phyloP scores from a whole-genome alignment of 768 basidiomycete genomes.

The Cyathus striatus region DNA sequence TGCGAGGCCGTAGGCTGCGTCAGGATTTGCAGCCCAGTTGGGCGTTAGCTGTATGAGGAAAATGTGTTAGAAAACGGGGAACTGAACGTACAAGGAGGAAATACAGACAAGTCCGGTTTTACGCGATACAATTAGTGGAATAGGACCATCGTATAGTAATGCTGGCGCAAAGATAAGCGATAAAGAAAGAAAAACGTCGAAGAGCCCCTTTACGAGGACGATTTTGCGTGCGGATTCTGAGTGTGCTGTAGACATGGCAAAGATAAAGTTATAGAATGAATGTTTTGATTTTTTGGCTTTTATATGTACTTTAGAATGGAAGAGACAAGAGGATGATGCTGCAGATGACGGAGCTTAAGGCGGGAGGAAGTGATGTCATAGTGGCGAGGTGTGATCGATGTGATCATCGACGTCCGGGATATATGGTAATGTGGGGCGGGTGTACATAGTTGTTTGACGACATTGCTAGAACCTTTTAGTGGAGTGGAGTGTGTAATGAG shows the following conservation, averaged over 20 bases:
- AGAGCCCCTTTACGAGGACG: constrained; percentile 14
- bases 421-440: too few species aligned
- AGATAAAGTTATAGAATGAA: too few species aligned
- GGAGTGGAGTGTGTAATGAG: too few species aligned
- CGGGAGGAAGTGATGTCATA: too few species aligned
- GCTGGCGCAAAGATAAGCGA: constrained; percentile 15
- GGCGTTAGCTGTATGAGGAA: constrained; percentile 6
- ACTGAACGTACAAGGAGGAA: not conserved
- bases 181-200: constrained; percentile 13
- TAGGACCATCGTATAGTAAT: constrained; percentile 12
- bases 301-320: too few species aligned
- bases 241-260: constrained; percentile 3
- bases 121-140: constrained; percentile 8
- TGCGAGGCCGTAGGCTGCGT: constrained; percentile 9
- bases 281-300: too few species aligned
- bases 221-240: constrained; percentile 7
- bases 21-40: constrained; percentile 9
- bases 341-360: too few species aligned
- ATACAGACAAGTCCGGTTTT: constrained; percentile 13
- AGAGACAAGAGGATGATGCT: too few species aligned
- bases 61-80: not conserved
- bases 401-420: too few species aligned
- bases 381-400: too few species aligned
- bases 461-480: too few species aligned
- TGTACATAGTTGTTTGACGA: too few species aligned